A percentile compares a stretch with the other conserved stretches of the same genome.
Evolutionary conservation across 2,329 filamentous ascomycete genomes (phyloP).

Genomic region (Gliomastix tumulicola): DNA sequence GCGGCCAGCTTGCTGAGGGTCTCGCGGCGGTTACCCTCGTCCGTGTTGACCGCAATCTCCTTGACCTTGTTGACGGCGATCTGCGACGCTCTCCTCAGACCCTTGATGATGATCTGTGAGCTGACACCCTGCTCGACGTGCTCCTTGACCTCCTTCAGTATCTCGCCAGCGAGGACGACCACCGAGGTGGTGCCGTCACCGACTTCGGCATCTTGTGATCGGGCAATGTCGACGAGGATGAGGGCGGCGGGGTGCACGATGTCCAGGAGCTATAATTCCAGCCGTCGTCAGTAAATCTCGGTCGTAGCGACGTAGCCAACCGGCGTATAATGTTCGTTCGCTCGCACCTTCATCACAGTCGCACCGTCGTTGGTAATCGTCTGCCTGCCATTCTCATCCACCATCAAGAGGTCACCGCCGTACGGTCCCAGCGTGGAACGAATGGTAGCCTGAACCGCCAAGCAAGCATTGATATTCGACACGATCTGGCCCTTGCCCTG

Average conservation of each 20-base stretch:
- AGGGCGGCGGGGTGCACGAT: slow-evolving; percentile 96
- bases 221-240: slow-evolving; percentile 95
- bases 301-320: slow-evolving; percentile 1
- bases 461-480: slow-evolving; percentile 97
- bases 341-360: slow-evolving; percentile 88
- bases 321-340: not conserved
- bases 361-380: slow-evolving; percentile 99
- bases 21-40: slow-evolving; percentile 76
- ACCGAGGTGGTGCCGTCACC: slow-evolving; percentile 97
- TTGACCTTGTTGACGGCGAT: slow-evolving; percentile 99
- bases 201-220: slow-evolving; percentile 98
- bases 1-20: slow-evolving; percentile 84
- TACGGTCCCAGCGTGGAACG: slow-evolving; percentile 95
- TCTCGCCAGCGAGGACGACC: slow-evolving; percentile 94
- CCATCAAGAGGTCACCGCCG: slow-evolving; percentile 91
- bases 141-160: slow-evolving; percentile 93
- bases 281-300: no score
- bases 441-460: slow-evolving; percentile 92
- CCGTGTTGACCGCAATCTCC: slow-evolving; percentile 86
- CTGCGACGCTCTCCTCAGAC: slow-evolving; percentile 74
- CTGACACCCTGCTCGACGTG: slow-evolving; percentile 95
- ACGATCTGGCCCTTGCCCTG: slow-evolving; percentile 95
- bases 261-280: slow-evolving; percentile 68
- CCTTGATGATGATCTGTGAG: slow-evolving; percentile 97
- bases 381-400: slow-evolving; percentile 90